Evolutionary conservation across 1,284 basidiomycete genomes (phyloP), one percentile per base, ranked within the genome.

Genomic region (Inonotus hispidus): DNA sequence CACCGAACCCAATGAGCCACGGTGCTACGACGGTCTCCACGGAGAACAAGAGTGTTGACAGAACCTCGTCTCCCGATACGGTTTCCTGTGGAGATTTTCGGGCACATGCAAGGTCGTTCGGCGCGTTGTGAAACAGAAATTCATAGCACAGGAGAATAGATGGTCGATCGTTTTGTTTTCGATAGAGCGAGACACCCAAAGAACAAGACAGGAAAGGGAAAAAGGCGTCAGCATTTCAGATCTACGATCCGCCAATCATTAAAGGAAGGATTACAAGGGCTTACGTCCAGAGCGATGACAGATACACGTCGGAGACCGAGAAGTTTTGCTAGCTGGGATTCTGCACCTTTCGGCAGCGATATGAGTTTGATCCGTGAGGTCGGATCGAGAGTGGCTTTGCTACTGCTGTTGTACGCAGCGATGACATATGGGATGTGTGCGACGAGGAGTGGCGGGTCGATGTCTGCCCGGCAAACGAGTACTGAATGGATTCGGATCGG

Each of bases 391-490:
- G 56, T 11, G 35, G 46, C 35, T n/a, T 16, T 43, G 41, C 16
- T 43, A 4, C 19, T 43, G 60, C 59, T 43, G 71, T 93, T 93
- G 70, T 79, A 88, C 0, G 85, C 79, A 0, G 88, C 88, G 4
- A 92, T 82, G 27, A 92, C 77, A 66, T 85, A 80, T 10, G 86
- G 89, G 37, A 93, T 71, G 69, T 93, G 90, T 45, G 82, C 81
- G 50, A 92, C 77, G 55, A 92, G 73, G 25, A 83, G 73, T 3
- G 82, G 78, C n/a, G 90, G 88, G 69, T 92, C 81, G 61, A 92
- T 73, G 67, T 93, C 91, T 27, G 79, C 80, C 39, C 79, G 78
- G 69, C 90, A 93, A 39, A 85, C 87, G 63, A 92, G 81, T 16
- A 93, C 77, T 25, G 81, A 64, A 61, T 71, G 76, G 58, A 83